Evolutionary conservation across 2,329 filamentous ascomycete genomes (phyloP), one percentile per base, ranked within the genome.

Genomic region (Orbilia ellipsospora): DNA sequence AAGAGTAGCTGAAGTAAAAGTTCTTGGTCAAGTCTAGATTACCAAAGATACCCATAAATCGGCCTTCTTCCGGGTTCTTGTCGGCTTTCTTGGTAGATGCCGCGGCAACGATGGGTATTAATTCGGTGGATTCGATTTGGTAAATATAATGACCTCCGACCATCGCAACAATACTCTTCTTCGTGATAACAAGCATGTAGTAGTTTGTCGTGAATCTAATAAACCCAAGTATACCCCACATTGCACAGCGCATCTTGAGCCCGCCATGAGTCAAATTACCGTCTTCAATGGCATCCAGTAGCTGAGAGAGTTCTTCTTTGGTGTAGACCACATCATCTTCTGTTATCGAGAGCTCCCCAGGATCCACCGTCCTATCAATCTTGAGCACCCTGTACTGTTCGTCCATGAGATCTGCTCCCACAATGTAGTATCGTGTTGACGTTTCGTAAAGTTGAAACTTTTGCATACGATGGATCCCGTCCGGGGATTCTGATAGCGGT

Each of bases 361-460:
- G 87, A 78, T 94, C 92, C 28, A 90, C 90, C 4, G 92, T 97
- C 54, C 95, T 89, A 81, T 98, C 94, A 79, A 99, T 96, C 82
- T 98, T 97, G 81, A 99, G 84, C 68, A 99, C 93, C 61, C 94
- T 90, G 82, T 95, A 98, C 26, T 91, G 89, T 80, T 88, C 90
- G 82, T 98, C 95, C 78, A 93, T 90, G 67, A 97, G 89, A 81
- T 99, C 95, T 61, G 92, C 91, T 13, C 95, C 95, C 16, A 98
- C 93, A 78, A 99, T 90, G 82, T 97, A 99, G 82, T 95, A 99
- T 62, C 93, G 88, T 66, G 90, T 93, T 12, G 92, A 92, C 2
- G 95, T 99, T 84, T 99, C 95, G 83, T 99, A 98, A 20, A 99
- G 84, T n/a, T 92, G 95, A 83, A 97, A 98, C 80, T 95, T 96